These are phyloP conservation scores for Phanerodontia chrysosporium DNA, from an alignment of 768 basidiomycete species.

Conservation along the genomic window DNA sequence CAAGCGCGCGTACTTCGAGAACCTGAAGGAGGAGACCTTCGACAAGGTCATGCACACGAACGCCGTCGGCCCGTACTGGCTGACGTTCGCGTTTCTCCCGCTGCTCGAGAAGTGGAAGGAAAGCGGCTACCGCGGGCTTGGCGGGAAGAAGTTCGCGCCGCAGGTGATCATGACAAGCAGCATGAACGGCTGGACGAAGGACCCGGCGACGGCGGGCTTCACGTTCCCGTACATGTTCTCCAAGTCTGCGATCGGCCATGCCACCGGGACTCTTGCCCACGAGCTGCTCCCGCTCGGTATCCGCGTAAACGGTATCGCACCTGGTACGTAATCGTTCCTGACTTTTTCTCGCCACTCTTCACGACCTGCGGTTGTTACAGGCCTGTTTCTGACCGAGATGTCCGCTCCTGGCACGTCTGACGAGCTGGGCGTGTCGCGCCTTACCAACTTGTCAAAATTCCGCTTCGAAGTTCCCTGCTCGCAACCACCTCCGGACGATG, in stretches of 20 bases:
- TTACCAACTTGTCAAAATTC: slow-evolving; percentile 11
- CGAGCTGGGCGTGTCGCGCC: slow-evolving; percentile 22
- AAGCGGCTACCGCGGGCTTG: slow-evolving; percentile 20
- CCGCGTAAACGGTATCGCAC: slow-evolving; percentile 45
- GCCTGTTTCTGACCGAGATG: slow-evolving; percentile 32
- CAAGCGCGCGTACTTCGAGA: slow-evolving; percentile 36
- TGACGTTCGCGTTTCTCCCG: slow-evolving; percentile 53
- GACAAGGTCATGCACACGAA: slow-evolving; percentile 35
- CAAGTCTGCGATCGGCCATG: slow-evolving; percentile 45
- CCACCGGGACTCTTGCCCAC: slow-evolving; percentile 42
- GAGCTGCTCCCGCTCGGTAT: slow-evolving; percentile 44
- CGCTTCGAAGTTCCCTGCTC: slow-evolving; percentile 35
- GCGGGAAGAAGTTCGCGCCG: slow-evolving; percentile 35
- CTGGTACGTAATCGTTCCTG: slow-evolving; percentile 27
- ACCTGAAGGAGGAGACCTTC: slow-evolving; percentile 36
- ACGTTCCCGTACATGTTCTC: slow-evolving; percentile 45
- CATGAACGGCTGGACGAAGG: slow-evolving; percentile 52
- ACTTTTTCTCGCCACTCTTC: background rate
- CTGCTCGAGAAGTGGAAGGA: slow-evolving; percentile 45
- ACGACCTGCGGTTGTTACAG: no score
- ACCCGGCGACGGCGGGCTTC: slow-evolving; percentile 35
- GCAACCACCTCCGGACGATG: slow-evolving; percentile 15
- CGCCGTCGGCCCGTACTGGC: slow-evolving; percentile 47
- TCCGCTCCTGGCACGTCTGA: slow-evolving; percentile 24
- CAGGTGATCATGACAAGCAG: slow-evolving; percentile 48